Percentiles rank a stretch among this genome's conserved stretches.
Conservation (phyloP, 441 rosid genomes). For the Breynia disticha region DNA sequence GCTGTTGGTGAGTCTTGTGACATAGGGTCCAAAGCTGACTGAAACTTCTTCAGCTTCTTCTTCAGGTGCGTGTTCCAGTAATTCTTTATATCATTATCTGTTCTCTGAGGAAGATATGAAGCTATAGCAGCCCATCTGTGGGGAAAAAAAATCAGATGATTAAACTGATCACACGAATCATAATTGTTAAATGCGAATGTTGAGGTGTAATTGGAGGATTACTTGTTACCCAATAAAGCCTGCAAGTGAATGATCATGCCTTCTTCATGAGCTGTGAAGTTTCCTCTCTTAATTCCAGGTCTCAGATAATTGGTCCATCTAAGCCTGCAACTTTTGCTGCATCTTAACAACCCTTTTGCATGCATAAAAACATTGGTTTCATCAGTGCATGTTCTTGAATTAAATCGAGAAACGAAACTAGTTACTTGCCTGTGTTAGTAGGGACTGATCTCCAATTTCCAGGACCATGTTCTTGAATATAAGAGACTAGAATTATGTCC, state of each 20-base stretch:
- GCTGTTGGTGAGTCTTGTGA: constrained; percentile 18
- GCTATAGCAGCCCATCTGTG: constrained; percentile 98
- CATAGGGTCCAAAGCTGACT: constrained; percentile 30
- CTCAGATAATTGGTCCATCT: constrained; percentile 95
- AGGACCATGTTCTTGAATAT: constrained; percentile 93
- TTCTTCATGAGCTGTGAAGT: constrained; percentile 92
- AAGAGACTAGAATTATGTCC: constrained; percentile 89
- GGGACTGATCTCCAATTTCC: constrained; percentile 99
- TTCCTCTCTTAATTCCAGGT: constrained; percentile 94
- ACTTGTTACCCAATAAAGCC: constrained; percentile 99
- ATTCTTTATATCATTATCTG: constrained; percentile 94
- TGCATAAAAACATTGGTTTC: not conserved
- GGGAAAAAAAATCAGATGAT: not conserved
- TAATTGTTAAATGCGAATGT: constrained; percentile 2
- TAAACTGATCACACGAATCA: no score
- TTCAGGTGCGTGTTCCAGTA: constrained; percentile 97
- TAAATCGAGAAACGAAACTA: not conserved
- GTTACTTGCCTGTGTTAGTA: constrained; percentile 62
- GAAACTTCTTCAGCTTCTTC: constrained; percentile 77
- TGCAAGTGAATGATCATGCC: constrained; percentile 94
- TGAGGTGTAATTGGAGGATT: constrained; percentile 26
- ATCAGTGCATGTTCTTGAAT: not conserved
- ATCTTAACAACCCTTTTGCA: constrained; percentile 61
- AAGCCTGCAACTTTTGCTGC: constrained; percentile 98
- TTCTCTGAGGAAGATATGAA: constrained; percentile 88